A percentile compares a stretch with the other conserved stretches of the same genome.
These are phyloP conservation scores for Solanum peruvianum DNA, from an alignment of 257 asterid genomes.

Conservation along the genomic window DNA sequence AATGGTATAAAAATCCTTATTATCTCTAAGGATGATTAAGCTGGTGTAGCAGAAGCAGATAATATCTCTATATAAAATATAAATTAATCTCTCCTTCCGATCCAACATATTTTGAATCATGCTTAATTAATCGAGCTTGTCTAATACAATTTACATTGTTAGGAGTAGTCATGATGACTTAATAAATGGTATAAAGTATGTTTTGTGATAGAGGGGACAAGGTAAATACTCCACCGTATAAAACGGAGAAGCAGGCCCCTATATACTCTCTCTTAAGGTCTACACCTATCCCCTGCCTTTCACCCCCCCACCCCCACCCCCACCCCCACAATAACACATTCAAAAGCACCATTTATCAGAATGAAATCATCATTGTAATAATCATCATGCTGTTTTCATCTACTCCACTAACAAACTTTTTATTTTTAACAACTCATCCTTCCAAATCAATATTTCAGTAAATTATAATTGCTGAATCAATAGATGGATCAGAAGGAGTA, in stretches of 20 bases:
- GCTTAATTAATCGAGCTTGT: no score
- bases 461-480: neutral
- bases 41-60: no score
- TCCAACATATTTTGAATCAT: fast-evolving
- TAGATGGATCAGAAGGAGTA: neutral
- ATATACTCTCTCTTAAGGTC: neutral
- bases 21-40: no score
- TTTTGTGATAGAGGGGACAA: neutral
- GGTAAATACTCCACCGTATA: neutral
- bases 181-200: neutral
- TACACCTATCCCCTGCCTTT: neutral
- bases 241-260: neutral
- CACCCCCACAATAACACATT: neutral
- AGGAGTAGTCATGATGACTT: neutral
- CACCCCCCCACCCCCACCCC: neutral
- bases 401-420: neutral
- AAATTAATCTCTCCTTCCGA: neutral
- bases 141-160: no score
- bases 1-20: neutral
- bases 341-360: neutral
- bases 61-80: no score
- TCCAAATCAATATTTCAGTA: neutral
- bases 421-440: neutral
- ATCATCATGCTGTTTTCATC: constrained; percentile 9
- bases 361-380: constrained; percentile 19